Evolutionary conservation across 176 grass and related monocot species (phyloP).

Genomic region (Thalia dealbata): DNA sequence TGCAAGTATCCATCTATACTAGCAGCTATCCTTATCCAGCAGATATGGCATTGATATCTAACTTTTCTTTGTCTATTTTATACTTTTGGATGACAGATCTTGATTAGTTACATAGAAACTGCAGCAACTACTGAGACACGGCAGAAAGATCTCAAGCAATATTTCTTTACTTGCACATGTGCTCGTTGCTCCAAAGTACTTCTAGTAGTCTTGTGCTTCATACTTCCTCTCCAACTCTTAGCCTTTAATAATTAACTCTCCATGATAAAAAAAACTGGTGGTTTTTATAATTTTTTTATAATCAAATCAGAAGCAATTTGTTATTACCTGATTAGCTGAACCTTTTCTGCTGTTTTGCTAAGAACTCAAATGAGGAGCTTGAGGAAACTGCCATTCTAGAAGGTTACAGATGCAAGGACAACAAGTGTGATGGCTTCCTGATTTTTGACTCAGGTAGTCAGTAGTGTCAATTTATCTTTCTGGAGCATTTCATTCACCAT

Average conservation of each 20-base stretch:
- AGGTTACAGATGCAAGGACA: constrained; percentile 60
- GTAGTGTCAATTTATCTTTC: constrained; percentile 20
- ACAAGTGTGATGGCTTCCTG: constrained; percentile 56
- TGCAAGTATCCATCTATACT: constrained; percentile 9
- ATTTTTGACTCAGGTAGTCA: constrained; percentile 47
- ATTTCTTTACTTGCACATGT: constrained; percentile 81
- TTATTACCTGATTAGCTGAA: not conserved
- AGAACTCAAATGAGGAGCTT: constrained; percentile 29
- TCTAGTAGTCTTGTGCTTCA: not conserved
- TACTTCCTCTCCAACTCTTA: not conserved
- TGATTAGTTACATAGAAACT: constrained; percentile 96
- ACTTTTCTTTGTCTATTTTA: constrained; percentile 11
- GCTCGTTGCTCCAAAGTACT: constrained; percentile 60
- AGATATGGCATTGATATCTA: constrained; percentile 9
- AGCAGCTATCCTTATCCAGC: not conserved
- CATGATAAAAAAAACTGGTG: not conserved
- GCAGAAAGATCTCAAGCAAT: constrained; percentile 69
- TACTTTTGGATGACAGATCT: constrained; percentile 45
- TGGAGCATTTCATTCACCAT: not conserved
- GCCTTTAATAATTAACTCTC: constrained; percentile 4
- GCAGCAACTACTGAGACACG: constrained; percentile 57
- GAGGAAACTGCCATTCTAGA: constrained; percentile 55
- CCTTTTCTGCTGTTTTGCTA: not conserved
- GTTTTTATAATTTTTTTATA: constrained; percentile 17
- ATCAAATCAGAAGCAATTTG: not conserved